Percentiles rank a stretch among this genome's conserved stretches.
Evolutionary conservation across 2,329 filamentous ascomycete genomes (phyloP).

Genomic region (Aspergillus sp.): DNA sequence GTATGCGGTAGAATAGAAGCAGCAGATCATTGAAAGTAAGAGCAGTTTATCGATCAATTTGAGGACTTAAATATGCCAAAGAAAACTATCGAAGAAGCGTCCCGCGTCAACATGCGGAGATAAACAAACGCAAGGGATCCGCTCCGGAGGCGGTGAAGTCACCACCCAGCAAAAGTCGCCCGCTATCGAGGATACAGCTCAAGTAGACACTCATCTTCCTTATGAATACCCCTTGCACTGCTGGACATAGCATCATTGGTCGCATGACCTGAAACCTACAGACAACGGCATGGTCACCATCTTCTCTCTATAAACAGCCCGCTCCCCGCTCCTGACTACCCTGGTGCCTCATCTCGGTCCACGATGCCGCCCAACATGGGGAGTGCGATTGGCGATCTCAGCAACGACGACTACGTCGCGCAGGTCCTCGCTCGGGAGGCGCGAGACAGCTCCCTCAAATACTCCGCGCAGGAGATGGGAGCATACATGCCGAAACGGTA

Average conservation of each 20-base stretch:
- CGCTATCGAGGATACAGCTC: background rate
- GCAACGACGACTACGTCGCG: constrained; percentile 62
- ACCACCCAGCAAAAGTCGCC: constrained; percentile 4
- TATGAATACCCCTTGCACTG: background rate
- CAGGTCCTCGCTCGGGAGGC: constrained; percentile 78
- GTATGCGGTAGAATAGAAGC: background rate
- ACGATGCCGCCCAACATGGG: constrained; percentile 26
- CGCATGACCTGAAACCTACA: background rate
- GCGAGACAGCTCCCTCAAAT: constrained; percentile 67
- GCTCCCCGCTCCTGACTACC: background rate
- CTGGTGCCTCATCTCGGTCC: background rate
- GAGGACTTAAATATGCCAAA: too few relatives aligned
- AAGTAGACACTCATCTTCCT: background rate
- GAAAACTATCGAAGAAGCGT: too few relatives aligned
- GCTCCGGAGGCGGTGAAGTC: background rate
- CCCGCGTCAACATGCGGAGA: constrained; percentile 12
- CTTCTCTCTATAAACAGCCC: background rate
- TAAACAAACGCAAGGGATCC: constrained; percentile 15
- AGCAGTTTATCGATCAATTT: too few relatives aligned
- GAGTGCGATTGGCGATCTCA: constrained; percentile 45
- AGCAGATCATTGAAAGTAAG: too few relatives aligned
- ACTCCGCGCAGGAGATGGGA: constrained; percentile 70
- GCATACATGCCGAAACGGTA: constrained; percentile 60
- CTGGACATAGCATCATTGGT: background rate
- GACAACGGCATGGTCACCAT: background rate